Conservation (phyloP, 2,329 filamentous ascomycete species). For the Ascochyta clinopodiicola region DNA sequence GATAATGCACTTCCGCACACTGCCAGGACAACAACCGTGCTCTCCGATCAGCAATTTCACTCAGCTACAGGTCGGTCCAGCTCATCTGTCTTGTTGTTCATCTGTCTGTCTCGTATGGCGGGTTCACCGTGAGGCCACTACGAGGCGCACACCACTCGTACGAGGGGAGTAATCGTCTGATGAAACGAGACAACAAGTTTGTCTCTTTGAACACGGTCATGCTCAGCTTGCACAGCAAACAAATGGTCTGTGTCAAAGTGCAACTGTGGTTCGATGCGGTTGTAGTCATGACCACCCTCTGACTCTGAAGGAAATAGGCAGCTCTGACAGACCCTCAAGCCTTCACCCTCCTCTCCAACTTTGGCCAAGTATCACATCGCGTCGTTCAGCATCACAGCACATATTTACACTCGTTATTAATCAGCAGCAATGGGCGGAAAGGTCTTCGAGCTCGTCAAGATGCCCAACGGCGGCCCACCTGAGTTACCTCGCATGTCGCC, state of each 20-base stretch:
- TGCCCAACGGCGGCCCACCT: slow-evolving; percentile 53
- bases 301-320: slow-evolving; percentile 3
- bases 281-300: background rate
- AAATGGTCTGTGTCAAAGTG: background rate
- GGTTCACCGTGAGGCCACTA: background rate
- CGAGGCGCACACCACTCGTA: background rate
- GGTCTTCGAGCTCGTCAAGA: slow-evolving; percentile 38
- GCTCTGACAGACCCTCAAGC: background rate
- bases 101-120: background rate
- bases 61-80: background rate
- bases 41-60: background rate
- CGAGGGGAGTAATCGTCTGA: background rate
- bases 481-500: slow-evolving; percentile 70
- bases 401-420: background rate
- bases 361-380: background rate
- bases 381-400: background rate
- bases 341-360: no score
- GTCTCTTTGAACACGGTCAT: background rate
- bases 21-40: background rate
- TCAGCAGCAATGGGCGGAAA: slow-evolving; percentile 69
- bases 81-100: background rate
- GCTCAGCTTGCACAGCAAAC: background rate
- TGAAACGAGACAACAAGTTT: background rate
- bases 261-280: background rate
- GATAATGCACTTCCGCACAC: background rate